Base-by-base conservation (phyloP, 2,329 filamentous ascomycete species). In the Curvularia sp. region DNA sequence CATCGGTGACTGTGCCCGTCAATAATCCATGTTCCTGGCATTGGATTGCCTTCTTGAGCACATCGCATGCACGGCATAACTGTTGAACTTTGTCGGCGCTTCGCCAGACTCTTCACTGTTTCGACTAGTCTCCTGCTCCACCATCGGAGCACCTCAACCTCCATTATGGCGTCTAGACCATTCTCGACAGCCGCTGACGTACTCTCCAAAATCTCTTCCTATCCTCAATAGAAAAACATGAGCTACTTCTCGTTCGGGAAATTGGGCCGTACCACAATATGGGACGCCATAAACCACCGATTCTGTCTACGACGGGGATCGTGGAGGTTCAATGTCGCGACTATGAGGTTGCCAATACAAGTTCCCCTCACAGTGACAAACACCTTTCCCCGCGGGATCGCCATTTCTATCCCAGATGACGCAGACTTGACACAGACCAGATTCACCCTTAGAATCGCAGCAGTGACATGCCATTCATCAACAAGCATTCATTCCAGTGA, bases 71-170 rank as follows among this genome's bases (percentile, higher is more conserved):
- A 57, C 49, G 51, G 55, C 60, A 57, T 63, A 42, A 58, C 50
- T 63, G 55, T 52, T 55, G 49, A 61, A 48, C 33, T 49, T 31
- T 52, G 56, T 41, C 53, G 64, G 64, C 64, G 64, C 64, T 65
- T 65, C 64, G 64, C 62, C 62, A 67, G 54, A 65, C 62, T 60
- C 55, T 53, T 62, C 61, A 57, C 53, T 49, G 64, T 67, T 67
- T 67, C 57, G 58, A 49, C 49, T 58, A 53, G 38, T 49, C 51
- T 46, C 50, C 49, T 22, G 28, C 47, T 33, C 18, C 18, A 30
- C 20, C 42, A 20, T 41, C 26, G 24, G 42, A 55, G 44, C 51
- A 56, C 52, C 46, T 28, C 53, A 46, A 44, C 46, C 41, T 60
- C 46, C 42, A 53, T 53, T 42, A 56, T 56, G 48, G 55, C 46